phyloP scores from a whole-genome alignment of 2,329 filamentous ascomycete genomes.

The Simplicillium aogashimaense region DNA sequence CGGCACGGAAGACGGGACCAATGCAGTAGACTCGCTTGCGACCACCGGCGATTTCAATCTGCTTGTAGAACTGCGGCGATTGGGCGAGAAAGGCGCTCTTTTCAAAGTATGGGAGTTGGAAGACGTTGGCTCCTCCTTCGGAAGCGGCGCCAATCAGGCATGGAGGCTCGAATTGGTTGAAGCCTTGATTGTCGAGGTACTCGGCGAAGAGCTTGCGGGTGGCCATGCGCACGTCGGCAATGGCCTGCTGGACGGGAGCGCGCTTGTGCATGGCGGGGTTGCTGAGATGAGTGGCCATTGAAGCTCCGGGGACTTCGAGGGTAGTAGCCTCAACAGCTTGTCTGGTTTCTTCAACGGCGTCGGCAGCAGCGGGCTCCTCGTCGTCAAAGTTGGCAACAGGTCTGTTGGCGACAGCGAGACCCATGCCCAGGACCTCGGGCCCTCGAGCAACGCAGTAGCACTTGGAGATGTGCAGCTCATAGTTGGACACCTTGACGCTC shows the following conservation, averaged over 20 bases:
- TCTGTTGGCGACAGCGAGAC: constrained; percentile 43
- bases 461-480: constrained; percentile 83
- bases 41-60: constrained; percentile 72
- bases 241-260: constrained; percentile 82
- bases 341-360: constrained; percentile 30
- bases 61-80: constrained; percentile 80
- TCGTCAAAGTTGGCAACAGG: constrained; percentile 50
- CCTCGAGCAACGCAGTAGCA: constrained; percentile 65
- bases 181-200: constrained; percentile 66
- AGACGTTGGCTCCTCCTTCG: constrained; percentile 89
- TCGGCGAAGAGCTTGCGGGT: constrained; percentile 64
- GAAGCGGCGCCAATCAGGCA: constrained; percentile 84
- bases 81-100: constrained; percentile 72
- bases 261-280: constrained; percentile 91
- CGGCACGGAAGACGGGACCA: constrained; percentile 76
- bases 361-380: constrained; percentile 32
- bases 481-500: constrained; percentile 68
- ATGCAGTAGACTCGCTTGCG: constrained; percentile 71
- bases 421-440: constrained; percentile 47
- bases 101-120: constrained; percentile 83
- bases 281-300: constrained; percentile 75
- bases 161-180: constrained; percentile 80
- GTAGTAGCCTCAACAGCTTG: constrained; percentile 31
- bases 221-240: constrained; percentile 43
- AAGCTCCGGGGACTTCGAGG: constrained; percentile 56